Evolutionary conservation across 345 rosid genomes (phyloP), one percentile per base, ranked within the genome.

Genomic region (Salix exigua): DNA sequence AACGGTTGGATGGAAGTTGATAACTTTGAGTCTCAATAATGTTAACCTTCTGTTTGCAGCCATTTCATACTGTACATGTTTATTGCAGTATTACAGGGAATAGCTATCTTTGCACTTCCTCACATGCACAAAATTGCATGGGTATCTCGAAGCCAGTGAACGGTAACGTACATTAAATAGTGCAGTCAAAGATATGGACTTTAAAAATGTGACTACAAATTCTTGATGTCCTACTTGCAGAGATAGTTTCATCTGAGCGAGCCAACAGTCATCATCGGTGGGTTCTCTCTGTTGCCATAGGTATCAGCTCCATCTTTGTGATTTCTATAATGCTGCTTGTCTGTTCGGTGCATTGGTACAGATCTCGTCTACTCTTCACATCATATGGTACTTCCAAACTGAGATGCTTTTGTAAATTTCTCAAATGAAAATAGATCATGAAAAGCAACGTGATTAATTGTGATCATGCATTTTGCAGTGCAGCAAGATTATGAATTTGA

Each of bases 401-500:
- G 11, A 9, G 44, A 25, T 46, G 35, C 68, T 40, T 6, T 6
- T 53, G 7, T 38, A 26, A 12, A 6, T 51, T 68, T 19, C n/a
- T 1, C 9, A 26, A 13, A 3, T 4, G 19, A 30, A 26, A 28
- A 14, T 16, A 7, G 9, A 46, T 68, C 67, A 51, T 18, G 61
- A 21, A 8, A 50, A 14, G 17, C 5, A 19, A 42, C 65, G 48
- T 31, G 66, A 74, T 68, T 72, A 30, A 67, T 72, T 70, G 11
- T 70, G 63, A 37, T 60, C 44, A 64, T 70, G 78, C 72, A 30
- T 33, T 74, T 83, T 30, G 37, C 88, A 93, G 98, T 91, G 86
- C 92, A 92, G 84, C 98, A 92, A 85, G 98, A 96, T 80, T 93
- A 86, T 61, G 92, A 90, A 79, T 90, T 92, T 86, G 93, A 96